A percentile compares a stretch with the other conserved stretches of the same genome.
Conservation (phyloP, 164 flowering plant species). For the Berberis vulgaris region DNA sequence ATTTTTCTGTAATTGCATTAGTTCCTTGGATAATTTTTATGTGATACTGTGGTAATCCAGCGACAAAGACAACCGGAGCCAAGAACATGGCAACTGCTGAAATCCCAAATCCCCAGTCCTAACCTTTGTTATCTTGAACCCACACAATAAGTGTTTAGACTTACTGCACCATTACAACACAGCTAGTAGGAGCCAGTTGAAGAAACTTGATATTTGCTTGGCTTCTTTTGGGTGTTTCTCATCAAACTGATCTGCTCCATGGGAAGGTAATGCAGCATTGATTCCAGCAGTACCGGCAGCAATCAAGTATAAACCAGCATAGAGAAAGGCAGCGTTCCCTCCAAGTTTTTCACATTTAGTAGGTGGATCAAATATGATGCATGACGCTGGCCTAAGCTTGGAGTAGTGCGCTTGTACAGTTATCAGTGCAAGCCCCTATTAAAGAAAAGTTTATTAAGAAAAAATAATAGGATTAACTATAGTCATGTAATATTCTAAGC, state of each 20-base stretch:
- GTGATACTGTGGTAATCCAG: slow-evolving; percentile 44
- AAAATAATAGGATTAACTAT: too few relatives aligned
- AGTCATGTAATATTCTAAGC: neutral
- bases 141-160: slow-evolving; percentile 50
- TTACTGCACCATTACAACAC: slow-evolving; percentile 37
- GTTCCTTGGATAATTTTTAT: slow-evolving; percentile 22
- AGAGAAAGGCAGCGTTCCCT: slow-evolving; percentile 32
- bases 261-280: slow-evolving; percentile 52
- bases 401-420: slow-evolving; percentile 55
- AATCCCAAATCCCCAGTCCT: slow-evolving; percentile 58
- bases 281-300: slow-evolving; percentile 47
- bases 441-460: too few relatives aligned
- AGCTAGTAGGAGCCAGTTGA: slow-evolving; percentile 44
- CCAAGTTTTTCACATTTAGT: slow-evolving; percentile 26
- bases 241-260: slow-evolving; percentile 79
- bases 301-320: slow-evolving; percentile 34
- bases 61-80: slow-evolving; percentile 25
- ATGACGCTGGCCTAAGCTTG: slow-evolving; percentile 36
- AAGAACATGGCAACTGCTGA: slow-evolving; percentile 34
- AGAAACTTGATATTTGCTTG: slow-evolving; percentile 52
- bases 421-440: slow-evolving; percentile 45
- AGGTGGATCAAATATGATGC: slow-evolving; percentile 27
- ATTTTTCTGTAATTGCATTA: slow-evolving; percentile 13
- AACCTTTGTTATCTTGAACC: slow-evolving; percentile 54
- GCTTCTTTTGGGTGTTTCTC: slow-evolving; percentile 50